These are phyloP conservation scores for Coffea eugenioides DNA, from an alignment of 257 asterid genomes.

Conservation along the genomic window DNA sequence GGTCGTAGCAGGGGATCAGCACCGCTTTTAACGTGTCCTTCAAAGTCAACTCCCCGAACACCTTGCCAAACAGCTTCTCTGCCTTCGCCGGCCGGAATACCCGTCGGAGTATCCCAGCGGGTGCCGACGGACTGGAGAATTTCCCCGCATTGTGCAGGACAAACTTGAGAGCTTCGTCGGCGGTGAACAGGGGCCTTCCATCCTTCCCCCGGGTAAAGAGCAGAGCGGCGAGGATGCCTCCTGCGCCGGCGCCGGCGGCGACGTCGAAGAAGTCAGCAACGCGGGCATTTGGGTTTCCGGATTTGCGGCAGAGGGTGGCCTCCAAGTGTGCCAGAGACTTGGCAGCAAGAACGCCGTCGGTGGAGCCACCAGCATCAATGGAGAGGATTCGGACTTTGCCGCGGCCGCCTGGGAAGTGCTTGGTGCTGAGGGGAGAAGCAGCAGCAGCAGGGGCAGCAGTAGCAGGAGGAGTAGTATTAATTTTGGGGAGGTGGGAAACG, in stretches of 20 bases:
- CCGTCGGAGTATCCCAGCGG: conserved; percentile 27
- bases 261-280: conserved; percentile 74
- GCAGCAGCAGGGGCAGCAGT: background rate
- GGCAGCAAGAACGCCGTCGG: conserved; percentile 65
- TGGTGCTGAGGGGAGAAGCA: background rate
- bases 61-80: conserved; percentile 35
- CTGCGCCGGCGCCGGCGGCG: conserved; percentile 70
- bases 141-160: conserved; percentile 30
- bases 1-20: conserved; percentile 79
- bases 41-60: conserved; percentile 52
- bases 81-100: conserved; percentile 32
- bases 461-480: background rate
- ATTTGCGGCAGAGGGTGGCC: conserved; percentile 38
- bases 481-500: background rate
- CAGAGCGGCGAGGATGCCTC: conserved; percentile 64
- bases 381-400: conserved; percentile 70
- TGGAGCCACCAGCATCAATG: conserved; percentile 68
- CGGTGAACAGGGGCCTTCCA: conserved; percentile 49
- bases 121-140: conserved; percentile 10
- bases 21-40: conserved; percentile 65
- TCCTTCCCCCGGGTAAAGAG: conserved; percentile 56
- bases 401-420: conserved; percentile 5
- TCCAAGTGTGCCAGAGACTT: conserved; percentile 53
- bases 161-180: conserved; percentile 51
- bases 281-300: conserved; percentile 53